phyloP scores from a whole-genome alignment of 805 yeast species.

The Myxozyma melibiosi region DNA sequence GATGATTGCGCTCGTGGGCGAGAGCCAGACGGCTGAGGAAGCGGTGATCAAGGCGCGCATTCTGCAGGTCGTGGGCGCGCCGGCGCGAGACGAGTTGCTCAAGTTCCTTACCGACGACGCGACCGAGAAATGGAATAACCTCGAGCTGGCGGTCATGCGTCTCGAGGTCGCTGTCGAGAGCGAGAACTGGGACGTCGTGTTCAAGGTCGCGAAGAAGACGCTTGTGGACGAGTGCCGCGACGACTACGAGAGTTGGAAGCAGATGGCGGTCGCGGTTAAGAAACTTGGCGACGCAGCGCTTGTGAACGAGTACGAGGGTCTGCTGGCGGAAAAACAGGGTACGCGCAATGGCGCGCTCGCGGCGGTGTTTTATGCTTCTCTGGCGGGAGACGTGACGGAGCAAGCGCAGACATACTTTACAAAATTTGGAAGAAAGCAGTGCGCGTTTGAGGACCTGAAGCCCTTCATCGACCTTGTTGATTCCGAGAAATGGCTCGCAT shows the following conservation, averaged over 20 bases:
- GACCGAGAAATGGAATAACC: slow-evolving; percentile 47
- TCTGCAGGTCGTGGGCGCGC: slow-evolving; percentile 35
- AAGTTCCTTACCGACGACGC: slow-evolving; percentile 35
- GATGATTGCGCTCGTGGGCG: slow-evolving; percentile 54
- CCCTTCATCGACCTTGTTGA: slow-evolving; percentile 37
- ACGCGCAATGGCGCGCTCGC: slow-evolving; percentile 65
- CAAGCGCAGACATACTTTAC: slow-evolving; percentile 48
- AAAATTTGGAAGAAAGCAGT: slow-evolving; percentile 56
- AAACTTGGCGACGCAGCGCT: slow-evolving; percentile 37
- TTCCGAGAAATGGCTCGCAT: slow-evolving; percentile 37
- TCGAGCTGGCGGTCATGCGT: slow-evolving; percentile 57
- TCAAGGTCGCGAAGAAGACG: slow-evolving; percentile 45
- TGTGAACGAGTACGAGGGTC: slow-evolving; percentile 41
- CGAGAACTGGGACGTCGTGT: slow-evolving; percentile 51
- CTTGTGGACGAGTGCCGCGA: slow-evolving; percentile 55
- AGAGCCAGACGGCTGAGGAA: slow-evolving; percentile 65
- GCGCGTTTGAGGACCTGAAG: slow-evolving; percentile 65
- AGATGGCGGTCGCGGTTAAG: slow-evolving; percentile 51
- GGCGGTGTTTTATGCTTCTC: slow-evolving; percentile 49
- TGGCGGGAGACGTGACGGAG: slow-evolving; percentile 3
- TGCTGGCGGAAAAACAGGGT: slow-evolving; percentile 41
- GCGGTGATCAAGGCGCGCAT: slow-evolving; percentile 60
- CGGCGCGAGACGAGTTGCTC: slow-evolving; percentile 44
- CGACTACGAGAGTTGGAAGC: slow-evolving; percentile 77
- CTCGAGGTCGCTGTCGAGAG: slow-evolving; percentile 48